Percentiles rank a stretch among this genome's conserved stretches.
Evolutionary conservation across 768 basidiomycete genomes (phyloP).

Genomic region (Pleurotus giganteus): DNA sequence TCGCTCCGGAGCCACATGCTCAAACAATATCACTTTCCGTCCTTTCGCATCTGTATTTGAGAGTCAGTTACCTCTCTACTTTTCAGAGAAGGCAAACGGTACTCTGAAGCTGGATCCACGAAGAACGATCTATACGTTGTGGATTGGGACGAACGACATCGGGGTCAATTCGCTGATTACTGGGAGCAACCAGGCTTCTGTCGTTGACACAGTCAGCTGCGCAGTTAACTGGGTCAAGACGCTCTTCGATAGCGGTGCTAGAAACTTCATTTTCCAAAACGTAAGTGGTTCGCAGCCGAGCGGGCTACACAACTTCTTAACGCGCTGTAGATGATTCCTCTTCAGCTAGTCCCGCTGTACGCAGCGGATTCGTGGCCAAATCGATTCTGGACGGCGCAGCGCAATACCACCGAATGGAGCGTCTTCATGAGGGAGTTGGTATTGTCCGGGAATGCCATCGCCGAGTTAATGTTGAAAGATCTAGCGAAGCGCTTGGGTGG

Average conservation of each 20-base stretch:
- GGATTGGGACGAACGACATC: constrained; percentile 54
- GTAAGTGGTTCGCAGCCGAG: constrained; percentile 24
- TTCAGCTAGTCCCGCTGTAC: constrained; percentile 36
- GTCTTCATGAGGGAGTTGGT: constrained; percentile 37
- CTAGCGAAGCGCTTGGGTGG: constrained; percentile 29
- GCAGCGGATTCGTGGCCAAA: constrained; percentile 30
- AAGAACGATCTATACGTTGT: constrained; percentile 46
- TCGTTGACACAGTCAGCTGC: constrained; percentile 41
- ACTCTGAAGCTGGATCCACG: constrained; percentile 22
- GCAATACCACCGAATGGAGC: constrained; percentile 40
- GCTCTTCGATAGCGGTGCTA: constrained; percentile 41
- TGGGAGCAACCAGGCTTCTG: constrained; percentile 32
- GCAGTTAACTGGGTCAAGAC: constrained; percentile 39
- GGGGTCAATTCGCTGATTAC: constrained; percentile 38
- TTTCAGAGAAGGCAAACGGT: constrained; percentile 24
- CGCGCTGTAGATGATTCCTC: constrained; percentile 34
- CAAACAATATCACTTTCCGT: constrained; percentile 37
- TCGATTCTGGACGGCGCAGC: constrained; percentile 29
- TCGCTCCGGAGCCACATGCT: constrained; percentile 44
- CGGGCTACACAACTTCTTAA: neutral
- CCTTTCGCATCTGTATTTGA: constrained; percentile 40
- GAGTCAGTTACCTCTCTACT: constrained; percentile 35
- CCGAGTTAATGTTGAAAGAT: constrained; percentile 32
- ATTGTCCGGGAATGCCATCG: constrained; percentile 32
- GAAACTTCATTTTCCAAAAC: constrained; percentile 51